Base-by-base conservation (phyloP, 139 green algal species). In the Micromonas commoda region DNA sequence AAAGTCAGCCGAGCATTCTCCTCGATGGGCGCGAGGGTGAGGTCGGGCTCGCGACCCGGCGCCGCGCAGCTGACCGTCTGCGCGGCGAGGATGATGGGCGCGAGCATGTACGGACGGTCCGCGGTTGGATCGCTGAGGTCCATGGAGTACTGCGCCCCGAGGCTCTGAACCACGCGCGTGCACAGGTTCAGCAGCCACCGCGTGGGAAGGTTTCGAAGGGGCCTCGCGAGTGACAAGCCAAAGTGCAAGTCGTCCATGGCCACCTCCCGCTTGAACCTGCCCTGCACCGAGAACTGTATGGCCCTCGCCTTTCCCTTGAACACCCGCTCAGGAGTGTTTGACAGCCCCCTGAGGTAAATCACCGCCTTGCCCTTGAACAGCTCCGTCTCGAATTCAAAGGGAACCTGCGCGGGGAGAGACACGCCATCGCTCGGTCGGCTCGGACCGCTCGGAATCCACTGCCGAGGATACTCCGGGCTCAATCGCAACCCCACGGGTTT, bases 241-340 rank as follows among this genome's bases (percentile, higher is more conserved):
- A 75, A 35, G 20, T 61, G 5, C 26, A 38, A 61, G n/a, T 75
- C 68, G 37, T 75, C 68, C 37, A 75, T 75, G 2, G 68, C 23
- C 21, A 75, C 37, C 1, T 26, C 20, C 19, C 29, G 37, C 53
- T 75, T 75, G 37, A 75, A 75, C 53, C 53, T 60, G 5, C 68
- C 68, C 53, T 75, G 68, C 35, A 75, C 6, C 6, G 20, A 23
- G 35, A 75, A 20, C 61, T 75, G 68, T 28, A 75, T 75, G 24
- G 23, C 4, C 23, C 68, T 38, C 68, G 68, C 68, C 53, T 63
- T 75, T 3, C 68, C 68, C 20, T 63, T 63, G 68, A 75, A 75
- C 2, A 75, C 29, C 6, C 53, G 23, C 29, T 28, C 24, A 1
- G 68, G 68, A 9, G 68, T 64, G 9, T 60, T 63, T 1, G 28